phyloP scores from a whole-genome alignment of 208 protist species.

The Naegleria fowleri region DNA sequence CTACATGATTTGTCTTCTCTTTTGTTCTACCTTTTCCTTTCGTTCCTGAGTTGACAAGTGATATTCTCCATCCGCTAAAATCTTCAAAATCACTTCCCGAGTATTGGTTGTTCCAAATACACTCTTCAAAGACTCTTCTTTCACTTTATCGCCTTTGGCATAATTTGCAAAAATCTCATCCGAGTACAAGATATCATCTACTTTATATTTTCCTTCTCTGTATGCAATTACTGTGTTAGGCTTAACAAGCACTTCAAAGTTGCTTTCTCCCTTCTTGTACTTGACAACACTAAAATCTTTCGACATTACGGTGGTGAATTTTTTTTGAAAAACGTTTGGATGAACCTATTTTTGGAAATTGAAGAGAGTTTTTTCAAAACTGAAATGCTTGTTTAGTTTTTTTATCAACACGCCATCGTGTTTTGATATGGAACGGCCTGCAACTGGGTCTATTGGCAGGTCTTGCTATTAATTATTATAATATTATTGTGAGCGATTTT shows the following conservation, averaged over 20 bases:
- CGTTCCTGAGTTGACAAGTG: constrained; percentile 25
- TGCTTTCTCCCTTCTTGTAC: neutral
- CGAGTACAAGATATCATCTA: constrained; percentile 22
- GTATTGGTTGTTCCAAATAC: neutral
- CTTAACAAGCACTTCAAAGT: constrained; percentile 23
- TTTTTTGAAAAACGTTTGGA: too few species aligned
- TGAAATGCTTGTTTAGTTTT: too few species aligned
- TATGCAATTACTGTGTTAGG: neutral
- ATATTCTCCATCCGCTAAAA: constrained; percentile 27
- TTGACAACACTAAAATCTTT: constrained; percentile 15
- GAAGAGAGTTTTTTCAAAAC: too few species aligned
- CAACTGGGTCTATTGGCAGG: too few species aligned
- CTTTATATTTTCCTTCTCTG: neutral
- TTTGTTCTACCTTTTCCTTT: constrained; percentile 20
- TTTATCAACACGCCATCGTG: too few species aligned
- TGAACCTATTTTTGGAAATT: too few species aligned
- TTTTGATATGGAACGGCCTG: too few species aligned
- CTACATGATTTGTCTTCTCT: constrained; percentile 21
- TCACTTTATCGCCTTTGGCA: neutral
- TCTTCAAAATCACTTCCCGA: neutral
- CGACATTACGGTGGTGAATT: neutral
- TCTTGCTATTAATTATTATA: too few species aligned
- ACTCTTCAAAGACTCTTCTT: neutral
- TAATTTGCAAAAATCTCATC: constrained; percentile 25
- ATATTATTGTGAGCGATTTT: too few species aligned